Conservation (phyloP, 2,329 filamentous ascomycete species). For the Aspergillus fumigatus region DNA sequence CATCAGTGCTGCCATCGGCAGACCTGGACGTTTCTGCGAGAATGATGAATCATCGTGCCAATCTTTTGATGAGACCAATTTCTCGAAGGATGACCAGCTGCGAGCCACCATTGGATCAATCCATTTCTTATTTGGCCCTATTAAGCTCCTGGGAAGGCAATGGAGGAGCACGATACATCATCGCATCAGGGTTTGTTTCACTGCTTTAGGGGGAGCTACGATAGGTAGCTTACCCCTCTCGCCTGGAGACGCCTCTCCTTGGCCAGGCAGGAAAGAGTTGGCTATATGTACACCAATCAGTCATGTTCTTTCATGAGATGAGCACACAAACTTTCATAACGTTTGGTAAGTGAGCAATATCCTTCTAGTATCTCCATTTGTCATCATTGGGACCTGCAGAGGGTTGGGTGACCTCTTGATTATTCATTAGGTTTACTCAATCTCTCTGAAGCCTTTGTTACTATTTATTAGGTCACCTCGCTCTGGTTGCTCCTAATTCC, state of each 20-base stretch:
- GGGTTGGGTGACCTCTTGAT: background rate
- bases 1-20: background rate
- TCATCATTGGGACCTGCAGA: background rate
- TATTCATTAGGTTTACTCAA: background rate
- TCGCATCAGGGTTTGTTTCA: constrained; percentile 7
- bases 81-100: constrained; percentile 1
- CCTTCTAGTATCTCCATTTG: background rate
- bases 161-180: constrained; percentile 4
- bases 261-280: background rate
- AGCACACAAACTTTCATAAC: background rate
- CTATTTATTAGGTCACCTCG: background rate
- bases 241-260: background rate
- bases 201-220: background rate
- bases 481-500: background rate
- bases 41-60: constrained; percentile 6
- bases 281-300: background rate
- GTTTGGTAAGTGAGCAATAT: background rate
- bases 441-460: background rate
- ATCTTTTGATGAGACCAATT: background rate
- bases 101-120: constrained; percentile 8
- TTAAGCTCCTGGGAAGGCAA: background rate
- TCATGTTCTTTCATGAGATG: background rate
- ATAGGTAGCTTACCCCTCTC: constrained; percentile 12
- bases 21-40: background rate
- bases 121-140: constrained; percentile 1